These are phyloP conservation scores for Xylaria hypoxylon DNA, from an alignment of 2,329 filamentous ascomycete species.

Conservation along the genomic window DNA sequence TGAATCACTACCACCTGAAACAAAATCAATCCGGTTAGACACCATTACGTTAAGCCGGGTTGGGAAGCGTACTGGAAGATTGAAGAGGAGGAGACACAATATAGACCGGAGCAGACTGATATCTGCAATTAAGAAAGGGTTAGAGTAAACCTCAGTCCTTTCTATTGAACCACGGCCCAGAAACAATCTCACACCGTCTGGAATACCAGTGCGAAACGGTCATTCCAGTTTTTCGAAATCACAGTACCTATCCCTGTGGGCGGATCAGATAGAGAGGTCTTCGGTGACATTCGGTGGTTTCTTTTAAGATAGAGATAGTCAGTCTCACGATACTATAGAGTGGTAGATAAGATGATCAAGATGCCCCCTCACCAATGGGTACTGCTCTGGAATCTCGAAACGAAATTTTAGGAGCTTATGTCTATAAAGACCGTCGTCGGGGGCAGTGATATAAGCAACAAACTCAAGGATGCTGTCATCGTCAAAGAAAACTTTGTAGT, in stretches of 20 bases:
- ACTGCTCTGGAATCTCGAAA: constrained; percentile 34
- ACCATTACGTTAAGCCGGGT: neutral
- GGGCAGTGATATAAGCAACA: constrained; percentile 35
- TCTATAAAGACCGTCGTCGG: constrained; percentile 35
- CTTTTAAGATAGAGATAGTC: constrained; percentile 14
- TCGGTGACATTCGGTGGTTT: constrained; percentile 37
- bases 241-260: no score
- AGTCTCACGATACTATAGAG: neutral
- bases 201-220: neutral
- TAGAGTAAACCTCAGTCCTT: neutral
- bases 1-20: constrained; percentile 4
- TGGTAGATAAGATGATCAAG: neutral
- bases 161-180: no score
- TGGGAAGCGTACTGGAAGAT: neutral
- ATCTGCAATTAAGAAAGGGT: constrained; percentile 10
- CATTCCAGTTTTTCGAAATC: no score
- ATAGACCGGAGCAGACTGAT: neutral
- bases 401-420: constrained; percentile 40
- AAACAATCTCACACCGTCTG: no score
- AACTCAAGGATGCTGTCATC: constrained; percentile 36
- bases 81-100: neutral
- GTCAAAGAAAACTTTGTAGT: constrained; percentile 39
- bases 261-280: no score
- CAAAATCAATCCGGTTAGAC: constrained; percentile 6
- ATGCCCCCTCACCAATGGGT: constrained; percentile 33